Base-by-base conservation (phyloP, 352 stramenopile species). In the Phytophthora kernoviae region DNA sequence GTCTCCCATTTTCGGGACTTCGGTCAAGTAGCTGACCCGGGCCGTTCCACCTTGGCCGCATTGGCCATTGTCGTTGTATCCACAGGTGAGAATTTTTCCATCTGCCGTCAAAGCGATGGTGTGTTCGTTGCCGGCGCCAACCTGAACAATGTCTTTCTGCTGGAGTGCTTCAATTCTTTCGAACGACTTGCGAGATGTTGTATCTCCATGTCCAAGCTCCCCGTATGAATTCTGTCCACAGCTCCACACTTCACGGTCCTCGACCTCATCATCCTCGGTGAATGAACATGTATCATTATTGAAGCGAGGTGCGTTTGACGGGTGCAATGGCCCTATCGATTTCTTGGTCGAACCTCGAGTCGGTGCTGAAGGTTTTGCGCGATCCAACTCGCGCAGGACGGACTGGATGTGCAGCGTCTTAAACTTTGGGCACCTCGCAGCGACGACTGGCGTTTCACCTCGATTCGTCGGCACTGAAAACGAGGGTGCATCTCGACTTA, bases 51-150 rank as follows among this genome's bases (percentile, higher is more conserved):
- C 91, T 30, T 93, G 87, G 8, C 92, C 93, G 56, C 93, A 98
- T 58, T 98, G 93, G 0, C 93, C 93, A 52, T 98, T 98, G 60
- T 98, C 93, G 51, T 98, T 98, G 75, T 98, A 98, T 2, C 93
- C 93, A 24, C 88, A 96, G 4, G 87, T 96, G 17, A 90, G 90
- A 4, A 97, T 83, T 24, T 70, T 77, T 8, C 92, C 91, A 51
- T 93, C 79, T 0, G 49, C 45, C 24, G 82, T 87, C 12, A 98
- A 60, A 1, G 87, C 84, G 12, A 98, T 77, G 2, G 80, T 97
- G 58, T 98, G 93, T 47, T 98, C 93, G 65, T 98, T 98, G n/a
- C 89, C 89, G n/a, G 89, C 89, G 9, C 85, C 81, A 34, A 97
- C 62, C 54, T 95, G 76, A 5, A 93, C 55, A 10, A 96, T 75